Base-by-base conservation (phyloP, 768 basidiomycete species). In the Phylloporus arenicola region DNA sequence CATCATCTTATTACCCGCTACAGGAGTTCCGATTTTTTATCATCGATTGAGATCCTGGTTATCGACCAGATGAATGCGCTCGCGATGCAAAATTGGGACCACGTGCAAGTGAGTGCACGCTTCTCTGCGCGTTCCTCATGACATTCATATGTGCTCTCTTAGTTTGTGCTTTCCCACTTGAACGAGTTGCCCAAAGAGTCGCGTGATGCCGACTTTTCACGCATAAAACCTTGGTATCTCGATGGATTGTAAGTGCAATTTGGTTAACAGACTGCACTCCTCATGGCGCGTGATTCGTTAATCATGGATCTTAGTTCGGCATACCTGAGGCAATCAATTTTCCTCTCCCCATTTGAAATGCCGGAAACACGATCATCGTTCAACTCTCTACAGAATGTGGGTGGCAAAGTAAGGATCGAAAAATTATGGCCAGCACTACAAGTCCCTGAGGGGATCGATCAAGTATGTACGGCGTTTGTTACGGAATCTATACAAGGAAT, bases 51-150 rank as follows among this genome's bases (percentile, higher is more conserved):
- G 63, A 69, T 98, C 6, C 70, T 92, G 19, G 70, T 98, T n/a
- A 76, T 91, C 14, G 96, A 98, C 65, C 93, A 96, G 61, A 75
- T 91, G 74, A 92, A 98, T 66, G 86, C 86, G 3, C 78, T 98
- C 59, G 79, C 82, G 4, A 98, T 98, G 96, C 96, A 98, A 71
- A 99, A 99, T 60, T 99, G 96, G 96, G 93, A 97, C 34, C 96
- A 98, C 62, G 78, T 94, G 17, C 90, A 96, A 77, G 94, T 91
- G 63, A 31, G 75, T 61, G 16, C 13, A 4, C 4, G 8, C 27
- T 45, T 45, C 48, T 7, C 6, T n/a, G 1, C 35, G 5, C 29
- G 16, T 42, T 43, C 22, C 11, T 7, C 9, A 14, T 33, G 9
- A 19, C 3, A n/a, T 43, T 56, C 16, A 64, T 13, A 24, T 25